Evolutionary conservation across 164 flowering plant species (phyloP).

Genomic region (Brasenia schreberi): DNA sequence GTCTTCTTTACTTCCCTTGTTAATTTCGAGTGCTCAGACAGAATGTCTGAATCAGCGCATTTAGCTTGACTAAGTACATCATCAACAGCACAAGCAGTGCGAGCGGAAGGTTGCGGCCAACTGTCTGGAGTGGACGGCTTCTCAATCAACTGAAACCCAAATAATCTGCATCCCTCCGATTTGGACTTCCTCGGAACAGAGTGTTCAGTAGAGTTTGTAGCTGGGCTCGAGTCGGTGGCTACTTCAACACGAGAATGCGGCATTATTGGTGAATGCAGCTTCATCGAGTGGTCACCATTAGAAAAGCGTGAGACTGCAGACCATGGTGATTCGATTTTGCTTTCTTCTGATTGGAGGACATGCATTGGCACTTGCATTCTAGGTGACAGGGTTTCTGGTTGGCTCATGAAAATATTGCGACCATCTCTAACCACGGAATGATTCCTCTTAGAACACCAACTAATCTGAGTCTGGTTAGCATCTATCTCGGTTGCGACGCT

Average conservation of each 20-base stretch:
- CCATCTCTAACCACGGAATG: slow-evolving; percentile 19
- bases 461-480: slow-evolving; percentile 16
- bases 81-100: slow-evolving; percentile 14
- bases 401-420: slow-evolving; percentile 3
- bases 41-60: slow-evolving; percentile 30
- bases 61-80: slow-evolving; percentile 20
- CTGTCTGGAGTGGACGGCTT: slow-evolving; percentile 9
- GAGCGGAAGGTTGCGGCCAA: slow-evolving; percentile 8
- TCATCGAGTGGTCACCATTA: slow-evolving; percentile 11
- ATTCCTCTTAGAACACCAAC: slow-evolving; percentile 28
- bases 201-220: background rate
- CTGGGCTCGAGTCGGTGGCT: background rate
- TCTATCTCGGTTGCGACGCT: slow-evolving; percentile 8
- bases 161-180: slow-evolving; percentile 45
- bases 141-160: slow-evolving; percentile 58
- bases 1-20: slow-evolving; percentile 19
- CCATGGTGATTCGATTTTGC: slow-evolving; percentile 29
- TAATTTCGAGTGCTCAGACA: slow-evolving; percentile 23
- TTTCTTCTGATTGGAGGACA: slow-evolving; percentile 24
- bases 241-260: slow-evolving; percentile 9
- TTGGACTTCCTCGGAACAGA: slow-evolving; percentile 20
- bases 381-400: background rate
- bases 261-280: slow-evolving; percentile 5
- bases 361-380: background rate
- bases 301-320: slow-evolving; percentile 23